phyloP scores from a whole-genome alignment of 352 stramenopile genomes.

The Phytophthora nicotianae region DNA sequence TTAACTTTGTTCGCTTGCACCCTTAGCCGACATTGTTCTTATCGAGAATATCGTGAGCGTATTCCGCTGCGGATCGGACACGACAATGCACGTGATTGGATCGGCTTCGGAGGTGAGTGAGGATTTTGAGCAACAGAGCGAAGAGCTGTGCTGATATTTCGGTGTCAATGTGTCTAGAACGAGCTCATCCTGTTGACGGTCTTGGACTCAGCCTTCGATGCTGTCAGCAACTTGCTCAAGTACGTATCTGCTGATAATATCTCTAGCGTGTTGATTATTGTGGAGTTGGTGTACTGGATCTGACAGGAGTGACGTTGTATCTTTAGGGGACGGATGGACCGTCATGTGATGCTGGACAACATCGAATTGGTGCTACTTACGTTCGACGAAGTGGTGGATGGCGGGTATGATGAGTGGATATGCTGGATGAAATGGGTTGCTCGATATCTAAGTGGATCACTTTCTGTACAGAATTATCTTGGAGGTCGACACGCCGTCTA shows the following conservation, averaged over 20 bases:
- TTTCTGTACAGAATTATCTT: conserved; percentile 75
- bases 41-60: conserved; percentile 92
- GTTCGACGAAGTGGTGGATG: conserved; percentile 91
- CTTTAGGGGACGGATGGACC: conserved; percentile 80
- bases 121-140: neutral
- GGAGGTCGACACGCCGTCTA: conserved; percentile 88
- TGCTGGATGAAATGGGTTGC: neutral
- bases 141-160: no score
- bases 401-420: conserved; percentile 53
- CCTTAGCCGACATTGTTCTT: conserved; percentile 84
- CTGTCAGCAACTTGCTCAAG: conserved; percentile 88
- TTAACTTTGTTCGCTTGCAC: conserved; percentile 8
- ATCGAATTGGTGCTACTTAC: conserved; percentile 91
- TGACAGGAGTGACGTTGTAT: conserved; percentile 9
- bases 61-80: conserved; percentile 87
- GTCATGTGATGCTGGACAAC: conserved; percentile 91
- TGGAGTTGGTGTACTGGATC: neutral
- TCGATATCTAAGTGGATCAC: conserved; percentile 7
- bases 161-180: no score
- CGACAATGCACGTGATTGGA: conserved; percentile 90
- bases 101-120: conserved; percentile 68
- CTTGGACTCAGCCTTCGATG: conserved; percentile 85
- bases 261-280: neutral
- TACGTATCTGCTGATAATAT: conserved; percentile 37
- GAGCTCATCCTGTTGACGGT: conserved; percentile 90